Evolutionary conservation across 2,329 filamentous ascomycete genomes (phyloP).

Genomic region (Alternaria sp.): DNA sequence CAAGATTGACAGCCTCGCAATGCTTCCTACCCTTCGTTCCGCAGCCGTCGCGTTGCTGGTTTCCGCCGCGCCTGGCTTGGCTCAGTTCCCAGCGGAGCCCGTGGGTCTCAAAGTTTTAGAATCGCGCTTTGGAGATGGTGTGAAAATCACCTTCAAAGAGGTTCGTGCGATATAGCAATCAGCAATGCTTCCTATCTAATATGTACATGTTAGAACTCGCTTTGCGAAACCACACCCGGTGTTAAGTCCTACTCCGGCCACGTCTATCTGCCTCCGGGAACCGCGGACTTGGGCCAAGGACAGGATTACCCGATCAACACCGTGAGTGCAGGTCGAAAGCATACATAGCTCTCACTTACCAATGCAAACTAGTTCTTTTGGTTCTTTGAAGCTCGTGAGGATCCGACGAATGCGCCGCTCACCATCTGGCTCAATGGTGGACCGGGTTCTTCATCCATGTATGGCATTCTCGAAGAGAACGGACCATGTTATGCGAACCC

Average conservation of each 20-base stretch:
- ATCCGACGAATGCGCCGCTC: constrained; percentile 59
- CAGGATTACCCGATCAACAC: constrained; percentile 30
- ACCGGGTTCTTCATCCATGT: constrained; percentile 47
- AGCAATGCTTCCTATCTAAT: not conserved
- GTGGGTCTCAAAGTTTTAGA: constrained; percentile 21
- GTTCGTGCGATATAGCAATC: constrained; percentile 5
- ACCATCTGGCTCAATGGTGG: constrained; percentile 60
- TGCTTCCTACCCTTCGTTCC: constrained; percentile 4
- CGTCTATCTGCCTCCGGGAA: constrained; percentile 38
- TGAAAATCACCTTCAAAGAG: constrained; percentile 35
- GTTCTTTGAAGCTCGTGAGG: constrained; percentile 61
- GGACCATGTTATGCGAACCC: constrained; percentile 56
- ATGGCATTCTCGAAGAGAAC: constrained; percentile 56
- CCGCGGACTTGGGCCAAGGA: constrained; percentile 24
- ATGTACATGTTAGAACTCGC: constrained; percentile 44
- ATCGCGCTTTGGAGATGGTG: constrained; percentile 30
- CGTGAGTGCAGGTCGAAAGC: not conserved
- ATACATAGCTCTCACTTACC: not conserved
- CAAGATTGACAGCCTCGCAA: constrained; percentile 1
- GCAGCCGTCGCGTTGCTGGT: constrained; percentile 11
- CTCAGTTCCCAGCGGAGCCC: constrained; percentile 22
- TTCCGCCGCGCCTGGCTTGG: constrained; percentile 8
- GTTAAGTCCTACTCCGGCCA: constrained; percentile 63
- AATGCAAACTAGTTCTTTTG: constrained; percentile 43
- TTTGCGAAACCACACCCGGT: constrained; percentile 60